These are phyloP conservation scores for Xylaria sp. DNA, from an alignment of 2,329 filamentous ascomycete species.

Conservation along the genomic window DNA sequence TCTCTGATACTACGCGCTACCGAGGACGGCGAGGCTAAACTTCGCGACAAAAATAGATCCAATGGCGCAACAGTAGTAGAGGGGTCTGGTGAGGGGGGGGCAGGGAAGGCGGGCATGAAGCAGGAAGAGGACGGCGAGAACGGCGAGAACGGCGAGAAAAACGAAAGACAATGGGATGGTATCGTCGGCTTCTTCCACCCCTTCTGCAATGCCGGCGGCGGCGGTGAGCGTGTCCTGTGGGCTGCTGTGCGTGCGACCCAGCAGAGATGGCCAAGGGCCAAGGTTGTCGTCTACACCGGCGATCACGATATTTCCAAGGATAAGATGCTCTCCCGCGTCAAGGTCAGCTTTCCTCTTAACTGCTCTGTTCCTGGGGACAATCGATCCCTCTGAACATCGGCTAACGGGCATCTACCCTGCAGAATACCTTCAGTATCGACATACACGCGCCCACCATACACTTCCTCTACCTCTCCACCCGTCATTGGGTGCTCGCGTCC, in stretches of 20 bases:
- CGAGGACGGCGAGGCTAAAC: constrained; percentile 55
- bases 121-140: too few species aligned
- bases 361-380: not conserved
- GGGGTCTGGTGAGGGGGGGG: constrained; percentile 72
- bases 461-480: constrained; percentile 90
- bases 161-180: constrained; percentile 77
- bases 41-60: constrained; percentile 48
- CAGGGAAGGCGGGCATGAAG: constrained; percentile 64
- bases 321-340: constrained; percentile 79
- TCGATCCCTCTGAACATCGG: not conserved
- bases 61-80: constrained; percentile 46
- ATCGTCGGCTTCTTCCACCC: constrained; percentile 97
- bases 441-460: constrained; percentile 84
- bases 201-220: constrained; percentile 97
- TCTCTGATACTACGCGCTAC: constrained; percentile 66
- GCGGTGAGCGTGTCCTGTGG: constrained; percentile 96
- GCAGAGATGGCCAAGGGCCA: constrained; percentile 85
- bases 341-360: constrained; percentile 59
- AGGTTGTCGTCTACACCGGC: constrained; percentile 94
- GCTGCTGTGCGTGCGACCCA: constrained; percentile 93
- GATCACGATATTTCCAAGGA: constrained; percentile 89
- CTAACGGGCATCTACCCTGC: constrained; percentile 35
- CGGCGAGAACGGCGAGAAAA: constrained; percentile 45
- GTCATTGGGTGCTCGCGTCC: constrained; percentile 84
- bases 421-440: constrained; percentile 91